Evolutionary conservation across 331 rosid species (phyloP), one percentile per base, ranked within the genome.

Genomic region (Cydonia oblonga): DNA sequence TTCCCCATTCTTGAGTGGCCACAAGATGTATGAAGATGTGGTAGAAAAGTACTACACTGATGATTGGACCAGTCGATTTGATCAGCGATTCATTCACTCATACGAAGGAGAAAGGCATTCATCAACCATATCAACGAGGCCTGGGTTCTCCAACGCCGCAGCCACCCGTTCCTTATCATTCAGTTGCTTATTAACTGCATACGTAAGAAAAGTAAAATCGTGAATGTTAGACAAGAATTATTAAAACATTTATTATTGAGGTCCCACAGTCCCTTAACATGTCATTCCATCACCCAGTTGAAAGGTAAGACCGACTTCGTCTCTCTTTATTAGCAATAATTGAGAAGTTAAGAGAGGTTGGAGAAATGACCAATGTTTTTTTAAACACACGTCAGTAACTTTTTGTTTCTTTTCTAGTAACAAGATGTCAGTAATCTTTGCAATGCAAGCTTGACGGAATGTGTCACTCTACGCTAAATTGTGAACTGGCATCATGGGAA

Each of bases 81-180:
- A 57, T 7, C 26, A 22, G 13, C 76, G 4, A 25, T 28, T 51
- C 63, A 62, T 51, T 86, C 86, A 91, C 15, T 68, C 85, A 66
- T 53, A 83, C 65, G 96, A 83, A 33, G 96, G 93, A 73, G 96
- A 88, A 71, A 95, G 86, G 81, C 99, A 95, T 84, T 91, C 97
- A 67, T 95, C 97, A 33, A 95, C 93, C 97, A 88, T 89, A 69
- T 89, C 87, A 72, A 84, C 23, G 58, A 91, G 92, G 74, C 82
- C 80, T 51, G 99, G 96, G 63, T 89, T 95, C 75, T 95, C 99
- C 86, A 95, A 75, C 19, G 99, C 97, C 12, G 97, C 97, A 59
- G 96, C 96, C 61, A 89, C 93, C 54, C 97, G 87, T 65, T 95
- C 97, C 83, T 89, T 95, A 83, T 91, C 97, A 71, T 89, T 95